Percentiles rank a stretch among this genome's conserved stretches.
Evolutionary conservation across 768 basidiomycete species (phyloP).

Genomic region (Pleurotus djamor): DNA sequence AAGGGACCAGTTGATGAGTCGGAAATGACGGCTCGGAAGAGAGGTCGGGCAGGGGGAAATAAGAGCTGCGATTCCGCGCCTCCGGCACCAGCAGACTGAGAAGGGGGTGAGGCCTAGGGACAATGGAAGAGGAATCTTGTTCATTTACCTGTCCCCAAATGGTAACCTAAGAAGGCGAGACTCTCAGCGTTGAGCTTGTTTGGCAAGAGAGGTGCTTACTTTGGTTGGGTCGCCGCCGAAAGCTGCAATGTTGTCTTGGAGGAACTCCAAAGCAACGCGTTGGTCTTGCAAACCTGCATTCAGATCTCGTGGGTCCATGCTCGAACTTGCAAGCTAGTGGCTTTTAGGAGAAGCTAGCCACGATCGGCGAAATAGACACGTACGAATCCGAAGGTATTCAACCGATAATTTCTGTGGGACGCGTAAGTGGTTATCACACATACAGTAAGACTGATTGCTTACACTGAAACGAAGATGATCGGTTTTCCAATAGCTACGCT

Average conservation of each 20-base stretch:
- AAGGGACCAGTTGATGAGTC: conserved; percentile 55
- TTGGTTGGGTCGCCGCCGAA: conserved; percentile 66
- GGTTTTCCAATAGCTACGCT: conserved; percentile 47
- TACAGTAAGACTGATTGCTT: conserved; percentile 7
- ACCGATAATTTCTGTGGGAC: conserved; percentile 46
- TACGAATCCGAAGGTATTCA: conserved; percentile 60
- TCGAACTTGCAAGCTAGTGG: conserved; percentile 29
- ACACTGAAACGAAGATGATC: conserved; percentile 58
- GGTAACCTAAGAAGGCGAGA: conserved; percentile 31
- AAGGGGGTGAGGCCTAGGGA: background rate
- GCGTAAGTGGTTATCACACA: background rate
- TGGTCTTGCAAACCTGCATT: conserved; percentile 66
- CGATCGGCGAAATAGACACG: conserved; percentile 8
- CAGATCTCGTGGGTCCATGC: conserved; percentile 43
- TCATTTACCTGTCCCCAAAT: conserved; percentile 51
- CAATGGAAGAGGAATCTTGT: background rate
- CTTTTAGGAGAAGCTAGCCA: background rate
- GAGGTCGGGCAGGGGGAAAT: conserved; percentile 29
- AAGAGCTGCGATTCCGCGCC: conserved; percentile 48
- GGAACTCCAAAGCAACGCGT: conserved; percentile 51
- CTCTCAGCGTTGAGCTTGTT: too few relatives aligned
- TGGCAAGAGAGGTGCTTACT: conserved; percentile 16
- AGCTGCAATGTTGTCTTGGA: conserved; percentile 61
- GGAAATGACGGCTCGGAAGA: conserved; percentile 52
- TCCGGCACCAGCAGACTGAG: conserved; percentile 50